Conservation (phyloP, 176 grass and related monocot species). For the Musa acuminata region DNA sequence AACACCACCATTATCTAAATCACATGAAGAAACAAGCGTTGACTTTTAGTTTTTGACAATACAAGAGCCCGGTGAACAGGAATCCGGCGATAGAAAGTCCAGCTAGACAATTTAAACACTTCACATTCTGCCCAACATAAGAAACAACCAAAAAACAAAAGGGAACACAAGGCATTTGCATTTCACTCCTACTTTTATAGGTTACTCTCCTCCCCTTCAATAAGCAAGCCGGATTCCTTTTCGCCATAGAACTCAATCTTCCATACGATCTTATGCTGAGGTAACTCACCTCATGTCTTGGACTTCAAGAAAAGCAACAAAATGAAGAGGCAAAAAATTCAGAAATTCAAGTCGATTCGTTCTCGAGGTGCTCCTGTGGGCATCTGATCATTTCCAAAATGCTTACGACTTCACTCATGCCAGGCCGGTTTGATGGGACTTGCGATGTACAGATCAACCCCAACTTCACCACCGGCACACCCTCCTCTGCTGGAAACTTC, state of each 20-base stretch:
- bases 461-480: constrained; percentile 64
- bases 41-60: neutral
- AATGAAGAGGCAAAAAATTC: constrained; percentile 2
- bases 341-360: constrained; percentile 52
- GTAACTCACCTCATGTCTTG: constrained; percentile 2
- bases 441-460: constrained; percentile 83
- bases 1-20: neutral
- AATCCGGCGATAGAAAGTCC: neutral
- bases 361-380: constrained; percentile 42
- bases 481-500: constrained; percentile 69
- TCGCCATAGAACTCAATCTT: constrained; percentile 8
- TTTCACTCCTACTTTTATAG: neutral
- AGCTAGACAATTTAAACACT: neutral
- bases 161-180: neutral
- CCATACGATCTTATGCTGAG: neutral
- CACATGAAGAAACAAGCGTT: neutral
- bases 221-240: constrained; percentile 15
- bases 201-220: neutral
- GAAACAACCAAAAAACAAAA: neutral
- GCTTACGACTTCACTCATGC: constrained; percentile 66
- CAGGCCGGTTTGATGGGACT: constrained; percentile 86
- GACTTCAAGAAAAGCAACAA: constrained; percentile 21
- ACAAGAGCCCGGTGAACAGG: neutral
- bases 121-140: too few relatives aligned
- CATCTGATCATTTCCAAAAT: constrained; percentile 79